These are phyloP conservation scores for Diaporthe australafricana DNA, from an alignment of 2,329 filamentous ascomycete genomes.

Conservation along the genomic window DNA sequence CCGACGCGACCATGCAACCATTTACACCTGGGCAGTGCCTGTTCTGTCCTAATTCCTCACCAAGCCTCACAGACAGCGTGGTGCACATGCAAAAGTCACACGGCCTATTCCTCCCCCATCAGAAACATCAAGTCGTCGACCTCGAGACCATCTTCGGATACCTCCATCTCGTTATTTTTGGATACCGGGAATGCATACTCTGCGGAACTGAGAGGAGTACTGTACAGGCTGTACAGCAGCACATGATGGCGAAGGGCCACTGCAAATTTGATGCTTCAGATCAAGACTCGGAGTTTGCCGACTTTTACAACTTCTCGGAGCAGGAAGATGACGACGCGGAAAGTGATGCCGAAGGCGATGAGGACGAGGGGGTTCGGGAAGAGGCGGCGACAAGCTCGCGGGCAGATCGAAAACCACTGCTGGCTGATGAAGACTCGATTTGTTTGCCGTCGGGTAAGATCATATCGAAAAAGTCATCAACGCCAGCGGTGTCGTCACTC, in stretches of 20 bases:
- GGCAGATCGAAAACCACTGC: slow-evolving; percentile 20
- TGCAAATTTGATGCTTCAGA: slow-evolving; percentile 54
- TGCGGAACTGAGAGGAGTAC: slow-evolving; percentile 58
- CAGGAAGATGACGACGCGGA: slow-evolving; percentile 31
- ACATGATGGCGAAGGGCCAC: slow-evolving; percentile 61
- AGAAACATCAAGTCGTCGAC: slow-evolving; percentile 55
- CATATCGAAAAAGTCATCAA: slow-evolving; percentile 42
- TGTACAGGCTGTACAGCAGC: slow-evolving; percentile 59
- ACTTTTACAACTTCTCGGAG: slow-evolving; percentile 53
- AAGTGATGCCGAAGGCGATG: not conserved
- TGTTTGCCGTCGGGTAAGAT: slow-evolving; percentile 51
- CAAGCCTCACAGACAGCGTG: slow-evolving; percentile 51
- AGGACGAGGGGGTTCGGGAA: not conserved
- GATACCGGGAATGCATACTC: slow-evolving; percentile 61
- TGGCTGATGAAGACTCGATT: slow-evolving; percentile 45
- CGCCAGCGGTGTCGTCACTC: not conserved
- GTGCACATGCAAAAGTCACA: slow-evolving; percentile 62
- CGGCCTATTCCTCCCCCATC: slow-evolving; percentile 56
- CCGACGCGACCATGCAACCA: not conserved
- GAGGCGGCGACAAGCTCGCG: not conserved
- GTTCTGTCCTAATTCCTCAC: slow-evolving; percentile 52
- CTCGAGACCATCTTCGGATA: slow-evolving; percentile 59
- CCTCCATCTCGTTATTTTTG: slow-evolving; percentile 59
- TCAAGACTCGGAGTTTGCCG: slow-evolving; percentile 51
- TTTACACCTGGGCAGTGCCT: slow-evolving; percentile 52